These are phyloP conservation scores for Ganoderma meredithae DNA, from an alignment of 1,284 basidiomycete species.

Conservation along the genomic window DNA sequence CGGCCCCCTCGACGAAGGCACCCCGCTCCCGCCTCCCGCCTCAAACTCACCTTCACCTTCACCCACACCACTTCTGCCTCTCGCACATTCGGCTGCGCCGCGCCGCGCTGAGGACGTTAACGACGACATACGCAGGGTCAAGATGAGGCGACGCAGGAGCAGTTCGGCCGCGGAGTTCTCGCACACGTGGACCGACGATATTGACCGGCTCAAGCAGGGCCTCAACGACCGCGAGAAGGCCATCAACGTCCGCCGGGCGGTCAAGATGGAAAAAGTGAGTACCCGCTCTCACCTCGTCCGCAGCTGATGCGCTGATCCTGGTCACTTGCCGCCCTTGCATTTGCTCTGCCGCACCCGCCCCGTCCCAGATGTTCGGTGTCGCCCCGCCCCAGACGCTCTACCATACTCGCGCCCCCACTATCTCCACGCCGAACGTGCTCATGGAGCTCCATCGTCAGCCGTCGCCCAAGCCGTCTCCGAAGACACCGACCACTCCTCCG, in stretches of 20 bases:
- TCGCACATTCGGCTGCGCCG: conserved; percentile 16
- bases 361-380: conserved; percentile 74
- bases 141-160: conserved; percentile 60
- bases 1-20: conserved; percentile 51
- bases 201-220: conserved; percentile 72
- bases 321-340: too few relatives aligned
- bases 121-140: conserved; percentile 44
- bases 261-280: conserved; percentile 85
- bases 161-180: conserved; percentile 59
- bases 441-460: conserved; percentile 22
- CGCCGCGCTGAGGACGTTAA: conserved; percentile 32
- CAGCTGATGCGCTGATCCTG: not conserved
- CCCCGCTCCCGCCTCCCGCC: conserved; percentile 51
- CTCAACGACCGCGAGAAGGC: conserved; percentile 76
- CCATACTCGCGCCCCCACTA: conserved; percentile 55
- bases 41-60: not conserved
- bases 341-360: conserved; percentile 7
- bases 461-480: conserved; percentile 17
- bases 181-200: conserved; percentile 55
- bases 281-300: not conserved
- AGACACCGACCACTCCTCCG: conserved; percentile 30
- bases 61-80: not conserved
- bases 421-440: conserved; percentile 47
- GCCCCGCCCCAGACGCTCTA: conserved; percentile 79
- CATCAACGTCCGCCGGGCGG: conserved; percentile 76